phyloP scores from a whole-genome alignment of 257 asterid genomes.

The Lycium ferocissimum region DNA sequence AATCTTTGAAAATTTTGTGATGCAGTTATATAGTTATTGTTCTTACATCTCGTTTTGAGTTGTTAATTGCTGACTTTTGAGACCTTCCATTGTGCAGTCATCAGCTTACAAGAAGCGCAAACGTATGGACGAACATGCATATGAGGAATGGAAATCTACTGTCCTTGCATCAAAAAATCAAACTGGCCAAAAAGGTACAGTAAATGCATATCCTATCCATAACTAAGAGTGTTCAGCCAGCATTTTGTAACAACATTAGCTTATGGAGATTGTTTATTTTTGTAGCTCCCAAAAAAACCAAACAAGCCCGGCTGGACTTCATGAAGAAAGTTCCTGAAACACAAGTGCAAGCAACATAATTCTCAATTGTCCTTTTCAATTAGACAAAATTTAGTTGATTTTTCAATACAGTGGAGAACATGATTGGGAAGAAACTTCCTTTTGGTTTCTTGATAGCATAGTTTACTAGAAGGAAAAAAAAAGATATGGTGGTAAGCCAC shows the following conservation, averaged over 20 bases:
- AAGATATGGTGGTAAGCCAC: neutral
- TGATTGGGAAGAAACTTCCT: conserved; percentile 20
- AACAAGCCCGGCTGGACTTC: conserved; percentile 73
- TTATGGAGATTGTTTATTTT: conserved; percentile 17
- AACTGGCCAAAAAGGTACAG: conserved; percentile 58
- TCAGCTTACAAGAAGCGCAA: conserved; percentile 83
- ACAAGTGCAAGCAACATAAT: conserved; percentile 53
- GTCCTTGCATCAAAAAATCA: conserved; percentile 66
- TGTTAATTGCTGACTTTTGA: neutral
- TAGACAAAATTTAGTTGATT: conserved; percentile 12
- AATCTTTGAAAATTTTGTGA: neutral
- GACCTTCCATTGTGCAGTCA: conserved; percentile 51
- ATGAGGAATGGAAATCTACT: conserved; percentile 75
- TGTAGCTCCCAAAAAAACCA: conserved; percentile 65
- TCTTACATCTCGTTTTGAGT: neutral
- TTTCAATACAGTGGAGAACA: neutral
- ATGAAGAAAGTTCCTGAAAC: conserved; percentile 59
- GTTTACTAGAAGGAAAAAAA: neutral
- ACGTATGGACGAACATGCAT: conserved; percentile 55
- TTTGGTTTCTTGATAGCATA: neutral
- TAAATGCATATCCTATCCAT: neutral
- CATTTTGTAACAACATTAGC: neutral
- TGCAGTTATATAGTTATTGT: neutral
- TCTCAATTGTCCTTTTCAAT: neutral
- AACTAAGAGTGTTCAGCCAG: neutral